Evolutionary conservation across 768 basidiomycete species (phyloP).

Genomic region (Albatrellus ellisii): DNA sequence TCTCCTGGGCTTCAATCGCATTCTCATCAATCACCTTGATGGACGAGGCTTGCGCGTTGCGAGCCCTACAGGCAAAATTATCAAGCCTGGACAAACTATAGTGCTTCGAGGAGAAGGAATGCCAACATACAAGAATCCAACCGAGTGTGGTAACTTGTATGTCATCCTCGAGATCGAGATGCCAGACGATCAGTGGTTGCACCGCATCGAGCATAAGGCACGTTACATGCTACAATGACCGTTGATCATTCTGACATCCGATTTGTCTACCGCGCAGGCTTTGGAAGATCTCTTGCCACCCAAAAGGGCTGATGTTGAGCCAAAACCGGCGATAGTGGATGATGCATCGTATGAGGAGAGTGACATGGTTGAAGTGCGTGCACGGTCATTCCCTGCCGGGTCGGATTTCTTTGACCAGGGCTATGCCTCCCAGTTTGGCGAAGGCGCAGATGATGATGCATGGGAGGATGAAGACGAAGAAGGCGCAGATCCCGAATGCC

Average conservation of each 20-base stretch:
- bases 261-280: slow-evolving; percentile 27
- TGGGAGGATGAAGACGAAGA: slow-evolving; percentile 61
- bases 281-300: slow-evolving; percentile 57
- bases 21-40: slow-evolving; percentile 85
- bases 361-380: slow-evolving; percentile 76
- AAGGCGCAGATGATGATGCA: slow-evolving; percentile 46
- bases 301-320: slow-evolving; percentile 62
- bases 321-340: slow-evolving; percentile 57
- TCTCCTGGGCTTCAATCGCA: slow-evolving; percentile 86
- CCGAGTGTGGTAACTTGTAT: slow-evolving; percentile 69
- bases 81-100: slow-evolving; percentile 63
- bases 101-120: slow-evolving; percentile 80
- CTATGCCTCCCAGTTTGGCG: slow-evolving; percentile 60
- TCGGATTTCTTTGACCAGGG: slow-evolving; percentile 67
- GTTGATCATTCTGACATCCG: slow-evolving; percentile 3
- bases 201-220: slow-evolving; percentile 47
- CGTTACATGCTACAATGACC: slow-evolving; percentile 5
- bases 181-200: slow-evolving; percentile 72
- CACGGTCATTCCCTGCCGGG: slow-evolving; percentile 60
- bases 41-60: slow-evolving; percentile 79
- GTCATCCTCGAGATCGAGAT: slow-evolving; percentile 80
- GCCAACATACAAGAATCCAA: slow-evolving; percentile 58
- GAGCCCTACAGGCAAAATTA: slow-evolving; percentile 62
- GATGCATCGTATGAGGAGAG: slow-evolving; percentile 61
- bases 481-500: slow-evolving; percentile 25